Evolutionary conservation across 2,329 filamentous ascomycete species (phyloP), one percentile per base, ranked within the genome.

Genomic region (Pyrenophora teres): DNA sequence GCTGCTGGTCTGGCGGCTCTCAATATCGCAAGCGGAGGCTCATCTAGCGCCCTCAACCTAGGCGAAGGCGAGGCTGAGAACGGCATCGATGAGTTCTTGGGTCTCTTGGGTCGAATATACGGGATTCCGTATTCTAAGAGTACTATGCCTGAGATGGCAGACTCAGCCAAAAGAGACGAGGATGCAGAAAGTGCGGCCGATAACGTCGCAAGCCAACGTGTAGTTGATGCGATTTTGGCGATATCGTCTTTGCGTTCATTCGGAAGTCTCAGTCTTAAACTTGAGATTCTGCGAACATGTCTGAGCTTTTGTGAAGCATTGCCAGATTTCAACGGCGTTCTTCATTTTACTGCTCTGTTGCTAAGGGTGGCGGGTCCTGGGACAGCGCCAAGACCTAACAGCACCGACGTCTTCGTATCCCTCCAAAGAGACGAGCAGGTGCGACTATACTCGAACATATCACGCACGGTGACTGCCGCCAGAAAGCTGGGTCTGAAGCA

Each of bases 301-400:
- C 91, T 96, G 64, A 92, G 92, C 71, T 89, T 97, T 55, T 96
- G 90, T 46, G 94, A 99, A 76, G 93, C 94, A 0, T 78, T 97
- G 46, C 92, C 93, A 1, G 92, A 97, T 71, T 94, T 96, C 64
- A 82, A 88, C 40, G 93, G 93, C 4, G 90, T 97, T n/a, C 77
- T 97, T 18, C 86, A 86, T 53, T 95, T 92, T 70, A 96, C 92
- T 0, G 87, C 91, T 58, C 86, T 95, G 63, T 78, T 97, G 19
- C 78, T 99, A 54, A 86, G 90, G 43, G 90, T 89, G 10, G 89
- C 90, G 40, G 92, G 92, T 25, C 89, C 87, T 39, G 88, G 90
- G 19, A 83, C 92, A 39, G 90, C 91, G 33, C 88, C 90, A 12
- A 86, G 69, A 42, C 68, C 86, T 19, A 83, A 86, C 45, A 83